Base-by-base conservation (phyloP, 108 stramenopile genomes). In the Pseudonitzschia delicatissima region DNA sequence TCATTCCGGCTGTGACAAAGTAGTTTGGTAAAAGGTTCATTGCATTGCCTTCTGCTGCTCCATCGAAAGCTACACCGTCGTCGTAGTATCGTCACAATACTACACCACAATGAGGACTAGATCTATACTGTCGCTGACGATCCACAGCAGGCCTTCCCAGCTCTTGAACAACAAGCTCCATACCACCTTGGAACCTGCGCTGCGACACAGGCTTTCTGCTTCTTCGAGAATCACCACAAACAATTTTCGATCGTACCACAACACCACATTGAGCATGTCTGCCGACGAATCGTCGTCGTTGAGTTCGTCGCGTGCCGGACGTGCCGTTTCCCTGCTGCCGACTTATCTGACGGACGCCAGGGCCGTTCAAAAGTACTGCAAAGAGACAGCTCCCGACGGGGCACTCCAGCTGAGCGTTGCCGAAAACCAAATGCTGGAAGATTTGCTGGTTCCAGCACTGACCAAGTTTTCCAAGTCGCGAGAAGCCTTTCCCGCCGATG, bases 371-470 rank as follows among this genome's bases (percentile, higher is more conserved):
- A 73, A 68, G 45, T 91, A 91, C 57, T 74, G 70, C 28, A 74
- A 70, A 3, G n/a, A 27, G 5, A 67, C 68, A 9, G 53, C 53
- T 63, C 90, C 90, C 6, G 45, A 83, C 32, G 90, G 90, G 18
- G 85, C 87, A 11, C 61, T 92, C 39, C 90, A 92, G 64, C 59
- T 92, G 32, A 81, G 87, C 58, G 87, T 92, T 4, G 90, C 90
- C 13, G 90, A 92, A 67, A 88, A 83, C 63, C 87, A 86, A 67
- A 75, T 92, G 80, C 60, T 86, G 23, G 90, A 92, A 69, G 85
- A 86, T 63, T 71, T 79, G 68, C 37, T 86, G 32, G 70, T 83
- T 6, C 85, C 85, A 2, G 62, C 77, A 26, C 55, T 87, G 27
- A 66, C 51, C 20, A 51, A 71, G 48, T 75, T 78, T 64, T 66